A percentile compares a stretch with the other conserved stretches of the same genome.
Evolutionary conservation across 1,284 basidiomycete species (phyloP).

Genomic region (Phellinidium pouzarii): DNA sequence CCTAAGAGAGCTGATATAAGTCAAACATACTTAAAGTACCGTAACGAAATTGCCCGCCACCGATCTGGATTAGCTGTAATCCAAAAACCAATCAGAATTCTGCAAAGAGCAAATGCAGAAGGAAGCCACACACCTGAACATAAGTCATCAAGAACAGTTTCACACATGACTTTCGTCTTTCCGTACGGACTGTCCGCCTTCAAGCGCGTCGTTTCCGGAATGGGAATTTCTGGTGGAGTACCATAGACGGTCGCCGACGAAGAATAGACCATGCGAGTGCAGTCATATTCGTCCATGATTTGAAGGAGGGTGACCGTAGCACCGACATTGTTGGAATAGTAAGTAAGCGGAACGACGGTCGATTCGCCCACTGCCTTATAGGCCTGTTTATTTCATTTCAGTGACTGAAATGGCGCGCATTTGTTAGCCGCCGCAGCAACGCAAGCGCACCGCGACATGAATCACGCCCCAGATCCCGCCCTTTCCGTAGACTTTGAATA

Average conservation of each 20-base stretch:
- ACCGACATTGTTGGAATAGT: constrained; percentile 88
- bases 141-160: constrained; percentile 86
- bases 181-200: constrained; percentile 93
- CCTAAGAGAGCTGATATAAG: constrained; percentile 2
- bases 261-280: constrained; percentile 89
- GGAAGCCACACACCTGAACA: constrained; percentile 64
- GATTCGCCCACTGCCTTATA: constrained; percentile 98
- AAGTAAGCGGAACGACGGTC: constrained; percentile 88
- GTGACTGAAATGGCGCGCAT: background rate
- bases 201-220: constrained; percentile 87
- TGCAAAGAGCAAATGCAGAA: constrained; percentile 2
- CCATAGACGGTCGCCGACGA: constrained; percentile 99
- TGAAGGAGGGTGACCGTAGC: constrained; percentile 81
- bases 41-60: constrained; percentile 79
- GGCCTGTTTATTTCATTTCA: constrained; percentile 46
- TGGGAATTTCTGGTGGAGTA: constrained; percentile 87
- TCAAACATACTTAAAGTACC: constrained; percentile 90
- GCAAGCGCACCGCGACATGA: constrained; percentile 77
- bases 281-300: constrained; percentile 81
- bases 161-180: constrained; percentile 92
- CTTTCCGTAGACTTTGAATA: constrained; percentile 82
- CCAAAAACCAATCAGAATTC: constrained; percentile 13
- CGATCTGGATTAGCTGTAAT: constrained; percentile 58
- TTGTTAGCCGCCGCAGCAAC: constrained; percentile 1
- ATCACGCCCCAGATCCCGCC: constrained; percentile 97